Conservation (phyloP, 2,329 filamentous ascomycete species). For the Gnomoniopsis sp. region DNA sequence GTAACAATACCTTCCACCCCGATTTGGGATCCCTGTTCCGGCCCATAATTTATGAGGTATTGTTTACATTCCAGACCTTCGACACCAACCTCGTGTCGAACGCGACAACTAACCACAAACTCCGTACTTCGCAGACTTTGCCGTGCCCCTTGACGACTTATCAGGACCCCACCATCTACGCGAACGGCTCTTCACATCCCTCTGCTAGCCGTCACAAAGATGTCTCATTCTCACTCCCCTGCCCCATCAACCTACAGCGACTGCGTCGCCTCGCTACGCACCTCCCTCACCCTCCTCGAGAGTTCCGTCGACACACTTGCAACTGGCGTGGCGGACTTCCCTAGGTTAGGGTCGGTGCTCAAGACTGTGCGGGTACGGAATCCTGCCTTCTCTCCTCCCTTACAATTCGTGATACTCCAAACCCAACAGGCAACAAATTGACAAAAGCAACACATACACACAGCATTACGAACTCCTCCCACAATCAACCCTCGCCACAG, state of each 20-base stretch:
- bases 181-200: not conserved
- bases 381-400: not conserved
- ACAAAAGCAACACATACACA: not conserved
- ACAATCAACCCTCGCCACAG: conserved; percentile 74
- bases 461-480: conserved; percentile 93
- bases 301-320: conserved; percentile 57
- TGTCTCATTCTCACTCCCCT: conserved; percentile 11
- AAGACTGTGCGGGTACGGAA: conserved; percentile 53
- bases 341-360: conserved; percentile 51
- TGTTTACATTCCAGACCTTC: no score
- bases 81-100: no score
- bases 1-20: no score
- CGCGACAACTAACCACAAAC: no score
- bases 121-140: no score
- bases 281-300: conserved; percentile 58
- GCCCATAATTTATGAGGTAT: no score
- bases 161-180: not conserved
- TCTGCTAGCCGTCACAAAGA: not conserved
- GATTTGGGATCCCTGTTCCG: no score
- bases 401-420: not conserved
- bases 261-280: conserved; percentile 58
- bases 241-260: conserved; percentile 42
- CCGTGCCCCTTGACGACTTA: not conserved
- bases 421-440: not conserved
- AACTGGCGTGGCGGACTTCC: conserved; percentile 55